Percentiles rank a stretch among this genome's conserved stretches.
Evolutionary conservation across 2,329 filamentous ascomycete genomes (phyloP).

Genomic region (Coniella lustricola): DNA sequence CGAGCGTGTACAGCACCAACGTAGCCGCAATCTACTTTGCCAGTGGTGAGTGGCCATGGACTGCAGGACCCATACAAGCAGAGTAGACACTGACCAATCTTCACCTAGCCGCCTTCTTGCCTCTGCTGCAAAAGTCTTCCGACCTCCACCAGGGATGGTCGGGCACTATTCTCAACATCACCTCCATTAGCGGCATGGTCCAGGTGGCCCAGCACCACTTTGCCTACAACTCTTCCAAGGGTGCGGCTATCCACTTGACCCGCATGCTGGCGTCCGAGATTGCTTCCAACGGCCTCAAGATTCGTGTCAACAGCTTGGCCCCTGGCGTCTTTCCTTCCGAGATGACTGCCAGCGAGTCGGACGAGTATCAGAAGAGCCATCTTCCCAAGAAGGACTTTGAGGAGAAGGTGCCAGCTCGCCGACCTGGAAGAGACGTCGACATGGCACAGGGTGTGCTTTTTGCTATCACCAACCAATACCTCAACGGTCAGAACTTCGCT

Average conservation of each 20-base stretch:
- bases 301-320: constrained; percentile 66
- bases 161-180: constrained; percentile 59
- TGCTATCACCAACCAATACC: constrained; percentile 35
- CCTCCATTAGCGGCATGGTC: constrained; percentile 58
- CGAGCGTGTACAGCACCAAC: constrained; percentile 65
- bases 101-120: constrained; percentile 51
- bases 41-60: constrained; percentile 4
- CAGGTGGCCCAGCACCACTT: constrained; percentile 60
- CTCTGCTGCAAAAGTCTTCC: constrained; percentile 49
- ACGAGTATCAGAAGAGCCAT: constrained; percentile 49
- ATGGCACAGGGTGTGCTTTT: constrained; percentile 52
- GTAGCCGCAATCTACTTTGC: constrained; percentile 63
- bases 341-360: constrained; percentile 54
- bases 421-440: constrained; percentile 51
- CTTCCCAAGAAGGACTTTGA: constrained; percentile 51
- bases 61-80: background rate
- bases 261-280: constrained; percentile 58
- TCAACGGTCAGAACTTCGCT: constrained; percentile 32
- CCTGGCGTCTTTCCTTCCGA: constrained; percentile 66
- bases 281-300: constrained; percentile 49
- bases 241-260: constrained; percentile 56
- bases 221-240: constrained; percentile 58
- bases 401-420: constrained; percentile 39
- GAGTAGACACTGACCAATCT: background rate
- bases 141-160: constrained; percentile 40